Evolutionary conservation across 2,329 filamentous ascomycete species (phyloP), one percentile per base, ranked within the genome.

Genomic region (Exophiala xenobiotica): DNA sequence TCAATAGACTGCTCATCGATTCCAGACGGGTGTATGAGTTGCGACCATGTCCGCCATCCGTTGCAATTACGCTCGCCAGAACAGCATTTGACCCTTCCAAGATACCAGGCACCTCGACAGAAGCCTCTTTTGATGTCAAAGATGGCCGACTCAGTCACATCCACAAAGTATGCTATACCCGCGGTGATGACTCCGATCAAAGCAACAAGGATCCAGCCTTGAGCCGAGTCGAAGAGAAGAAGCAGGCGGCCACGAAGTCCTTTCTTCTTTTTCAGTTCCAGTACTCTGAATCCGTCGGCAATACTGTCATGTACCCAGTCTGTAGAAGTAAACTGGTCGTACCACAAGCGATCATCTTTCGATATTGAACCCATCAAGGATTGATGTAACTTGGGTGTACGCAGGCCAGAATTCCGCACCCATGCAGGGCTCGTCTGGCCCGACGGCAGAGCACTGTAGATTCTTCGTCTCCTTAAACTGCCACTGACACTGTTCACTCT

Each of bases 271-370:
- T 90, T 83, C 31, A 99, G 78, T 46, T 85, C 85, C 68, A 95
- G 93, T 43, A 95, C 83, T 20, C 93, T 87, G 63, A 90, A 89
- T 7, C 91, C 90, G 70, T 97, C 93, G 64, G 90, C 89, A 61
- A 99, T 96, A 68, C 87, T 91, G 70, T 99, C 93, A 67, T 96
- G 92, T 1, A 99, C 91, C 93, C 93, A 99, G 69, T 99, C 92
- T 49, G 90, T 96, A 5, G 89, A 95, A 4, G 90, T 96, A 65
- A 96, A 96, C 70, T 99, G 93, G 74, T 99, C 93, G 71, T 97
- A 97, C 93, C 93, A 97, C 7, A 95, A 87, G 54, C 93, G 85
- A 61, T 97, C 90, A 65, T 96, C 88, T 44, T 85, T 75, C 61
- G 83, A 85, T 7, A 87, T 71, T 3, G 82, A 85, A 26, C 77